A percentile compares a stretch with the other conserved stretches of the same genome.
These are phyloP conservation scores for Moesziomyces globuligerus DNA, from an alignment of 1,284 basidiomycete genomes.

Conservation along the genomic window DNA sequence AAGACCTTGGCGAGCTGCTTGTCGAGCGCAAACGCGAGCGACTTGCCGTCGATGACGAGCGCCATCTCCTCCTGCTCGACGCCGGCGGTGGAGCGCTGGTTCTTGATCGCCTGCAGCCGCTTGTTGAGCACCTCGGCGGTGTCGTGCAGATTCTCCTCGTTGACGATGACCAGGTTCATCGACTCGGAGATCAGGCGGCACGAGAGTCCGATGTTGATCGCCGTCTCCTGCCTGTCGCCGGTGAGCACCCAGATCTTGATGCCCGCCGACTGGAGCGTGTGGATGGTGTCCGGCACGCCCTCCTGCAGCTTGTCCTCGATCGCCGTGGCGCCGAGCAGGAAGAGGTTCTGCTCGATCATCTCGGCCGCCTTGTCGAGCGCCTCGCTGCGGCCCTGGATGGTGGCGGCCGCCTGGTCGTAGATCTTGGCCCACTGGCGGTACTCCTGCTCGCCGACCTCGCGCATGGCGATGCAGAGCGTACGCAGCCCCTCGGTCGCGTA, in stretches of 20 bases:
- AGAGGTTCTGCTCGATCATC: conserved; percentile 92
- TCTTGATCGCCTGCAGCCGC: conserved; percentile 89
- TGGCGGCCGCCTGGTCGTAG: conserved; percentile 89
- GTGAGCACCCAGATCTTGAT: conserved; percentile 99
- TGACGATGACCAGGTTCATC: conserved; percentile 94
- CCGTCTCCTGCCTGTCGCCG: conserved; percentile 97
- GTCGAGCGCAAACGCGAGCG: conserved; percentile 88
- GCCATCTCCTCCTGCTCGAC: conserved; percentile 90
- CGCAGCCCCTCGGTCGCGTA: conserved; percentile 90
- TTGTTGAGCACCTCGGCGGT: conserved; percentile 89
- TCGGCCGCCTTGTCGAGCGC: conserved; percentile 95
- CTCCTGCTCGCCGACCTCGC: conserved; percentile 89
- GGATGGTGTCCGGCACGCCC: conserved; percentile 97
- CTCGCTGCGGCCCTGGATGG: conserved; percentile 90
- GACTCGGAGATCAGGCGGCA: conserved; percentile 96
- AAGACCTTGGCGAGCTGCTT: conserved; percentile 89
- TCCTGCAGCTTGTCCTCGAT: conserved; percentile 99
- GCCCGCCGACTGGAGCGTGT: conserved; percentile 95
- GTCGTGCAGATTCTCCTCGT: conserved; percentile 84
- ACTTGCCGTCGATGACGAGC: conserved; percentile 96
- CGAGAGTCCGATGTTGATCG: conserved; percentile 98
- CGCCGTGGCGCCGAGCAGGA: conserved; percentile 92
- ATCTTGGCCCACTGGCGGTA: conserved; percentile 88
- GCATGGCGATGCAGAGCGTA: conserved; percentile 93
- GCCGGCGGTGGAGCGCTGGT: conserved; percentile 81